A percentile compares a stretch with the other conserved stretches of the same genome.
Evolutionary conservation across 306 rosid species (phyloP).

Genomic region (Cicer cuneatum): DNA sequence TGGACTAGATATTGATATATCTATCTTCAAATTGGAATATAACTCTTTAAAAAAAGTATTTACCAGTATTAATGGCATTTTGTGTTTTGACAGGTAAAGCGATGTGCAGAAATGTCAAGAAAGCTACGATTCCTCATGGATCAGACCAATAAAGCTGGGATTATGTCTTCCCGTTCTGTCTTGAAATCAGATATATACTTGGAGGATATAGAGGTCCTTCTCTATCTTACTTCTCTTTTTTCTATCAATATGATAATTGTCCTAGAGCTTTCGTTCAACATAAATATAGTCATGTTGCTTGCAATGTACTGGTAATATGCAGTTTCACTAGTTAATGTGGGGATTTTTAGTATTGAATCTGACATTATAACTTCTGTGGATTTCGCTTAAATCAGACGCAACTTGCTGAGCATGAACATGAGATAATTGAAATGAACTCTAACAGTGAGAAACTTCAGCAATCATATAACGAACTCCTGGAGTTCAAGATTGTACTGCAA

Average conservation of each 20-base stretch:
- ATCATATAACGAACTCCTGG: slow-evolving; percentile 94
- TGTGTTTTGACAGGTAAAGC: slow-evolving; percentile 75
- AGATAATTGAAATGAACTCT: slow-evolving; percentile 88
- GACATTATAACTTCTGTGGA: slow-evolving; percentile 36
- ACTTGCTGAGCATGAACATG: slow-evolving; percentile 96
- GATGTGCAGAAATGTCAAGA: slow-evolving; percentile 99
- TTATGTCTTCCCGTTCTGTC: slow-evolving; percentile 58
- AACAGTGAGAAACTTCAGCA: slow-evolving; percentile 89
- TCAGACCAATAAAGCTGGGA: slow-evolving; percentile 86
- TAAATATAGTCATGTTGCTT: slow-evolving; percentile 39
- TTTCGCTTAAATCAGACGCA: slow-evolving; percentile 64
- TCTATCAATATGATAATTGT: slow-evolving; percentile 28
- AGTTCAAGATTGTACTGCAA: slow-evolving; percentile 93
- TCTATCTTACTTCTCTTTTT: slow-evolving; percentile 40
- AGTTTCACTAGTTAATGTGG: slow-evolving; percentile 23
- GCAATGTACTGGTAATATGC: slow-evolving; percentile 28
- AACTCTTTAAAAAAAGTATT: neutral
- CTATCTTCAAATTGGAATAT: neutral
- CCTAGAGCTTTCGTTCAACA: slow-evolving; percentile 34
- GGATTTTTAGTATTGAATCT: slow-evolving; percentile 45
- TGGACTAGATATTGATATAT: slow-evolving; percentile 19
- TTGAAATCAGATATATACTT: slow-evolving; percentile 74
- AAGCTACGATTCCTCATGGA: slow-evolving; percentile 90
- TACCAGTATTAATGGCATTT: slow-evolving; percentile 38
- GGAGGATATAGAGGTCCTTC: slow-evolving; percentile 88